Percentiles rank a stretch among this genome's conserved stretches.
Evolutionary conservation across 306 rosid species (phyloP).

Genomic region (Cajanus cajan): DNA sequence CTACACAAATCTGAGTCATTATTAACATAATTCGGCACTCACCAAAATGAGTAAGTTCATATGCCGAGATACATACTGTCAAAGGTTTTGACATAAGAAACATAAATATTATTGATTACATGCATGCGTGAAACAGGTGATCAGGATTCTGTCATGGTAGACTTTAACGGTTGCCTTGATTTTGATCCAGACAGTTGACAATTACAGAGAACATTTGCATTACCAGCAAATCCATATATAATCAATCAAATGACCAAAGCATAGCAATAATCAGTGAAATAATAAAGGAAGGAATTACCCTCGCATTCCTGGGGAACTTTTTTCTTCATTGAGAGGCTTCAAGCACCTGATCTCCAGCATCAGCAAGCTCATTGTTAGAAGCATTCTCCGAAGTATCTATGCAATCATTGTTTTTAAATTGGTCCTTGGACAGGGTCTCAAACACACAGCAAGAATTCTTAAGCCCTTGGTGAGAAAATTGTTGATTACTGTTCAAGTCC

Average conservation of each 20-base stretch:
- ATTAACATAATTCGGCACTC: background rate
- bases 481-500: slow-evolving; percentile 32
- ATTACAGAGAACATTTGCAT: slow-evolving; percentile 34
- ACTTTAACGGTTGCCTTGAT: slow-evolving; percentile 4
- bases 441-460: slow-evolving; percentile 24
- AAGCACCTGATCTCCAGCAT: slow-evolving; percentile 31
- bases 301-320: background rate
- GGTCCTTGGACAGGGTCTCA: slow-evolving; percentile 35
- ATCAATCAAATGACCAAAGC: slow-evolving; percentile 5
- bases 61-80: slow-evolving; percentile 27
- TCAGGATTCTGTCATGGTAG: slow-evolving; percentile 12
- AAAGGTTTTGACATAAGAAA: slow-evolving; percentile 19
- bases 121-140: background rate
- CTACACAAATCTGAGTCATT: background rate
- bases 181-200: slow-evolving; percentile 50
- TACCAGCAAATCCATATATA: slow-evolving; percentile 42
- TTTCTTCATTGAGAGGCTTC: slow-evolving; percentile 53
- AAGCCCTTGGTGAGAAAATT: slow-evolving; percentile 36
- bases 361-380: slow-evolving; percentile 27
- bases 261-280: slow-evolving; percentile 26
- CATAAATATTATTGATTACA: background rate
- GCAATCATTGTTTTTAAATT: slow-evolving; percentile 39
- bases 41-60: background rate
- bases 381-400: slow-evolving; percentile 51
- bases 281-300: slow-evolving; percentile 63